Evolutionary conservation across 2,329 filamentous ascomycete genomes (phyloP).

Genomic region (Periconia digitata): DNA sequence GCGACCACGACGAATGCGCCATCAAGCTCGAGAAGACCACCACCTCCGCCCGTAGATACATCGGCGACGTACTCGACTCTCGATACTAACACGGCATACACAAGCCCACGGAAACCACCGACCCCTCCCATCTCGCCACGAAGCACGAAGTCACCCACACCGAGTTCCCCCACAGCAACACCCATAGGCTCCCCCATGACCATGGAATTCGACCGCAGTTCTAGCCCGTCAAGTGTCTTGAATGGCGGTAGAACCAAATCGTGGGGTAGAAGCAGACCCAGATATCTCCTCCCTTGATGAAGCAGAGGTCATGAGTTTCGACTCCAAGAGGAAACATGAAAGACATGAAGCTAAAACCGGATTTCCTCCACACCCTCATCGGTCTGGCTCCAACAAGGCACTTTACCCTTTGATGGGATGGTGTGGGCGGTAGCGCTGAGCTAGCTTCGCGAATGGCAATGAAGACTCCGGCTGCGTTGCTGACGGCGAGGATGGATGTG

Average conservation of each 20-base stretch:
- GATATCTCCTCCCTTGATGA: conserved; percentile 32
- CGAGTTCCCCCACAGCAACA: conserved; percentile 5
- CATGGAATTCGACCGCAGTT: conserved; percentile 9
- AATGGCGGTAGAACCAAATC: conserved; percentile 21
- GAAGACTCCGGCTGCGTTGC: not conserved
- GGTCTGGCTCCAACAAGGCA: not conserved
- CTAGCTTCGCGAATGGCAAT: not conserved
- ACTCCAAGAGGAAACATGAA: too few relatives aligned
- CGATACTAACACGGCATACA: not conserved
- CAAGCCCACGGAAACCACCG: conserved; percentile 5
- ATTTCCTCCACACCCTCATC: too few relatives aligned
- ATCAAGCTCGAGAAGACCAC: conserved; percentile 10
- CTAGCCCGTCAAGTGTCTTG: conserved; percentile 18
- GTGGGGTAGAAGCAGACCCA: conserved; percentile 39
- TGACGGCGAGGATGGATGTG: not conserved
- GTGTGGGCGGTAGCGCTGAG: conserved; percentile 5
- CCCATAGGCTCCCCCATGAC: not conserved
- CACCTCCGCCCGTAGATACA: conserved; percentile 12
- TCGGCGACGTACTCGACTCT: conserved; percentile 15
- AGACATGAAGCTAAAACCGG: too few relatives aligned
- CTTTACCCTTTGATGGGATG: not conserved
- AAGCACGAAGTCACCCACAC: conserved; percentile 3
- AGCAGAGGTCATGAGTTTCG: not conserved
- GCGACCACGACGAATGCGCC: not conserved
- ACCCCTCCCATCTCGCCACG: conserved; percentile 4